These are phyloP conservation scores for Malus hybrid DNA, from an alignment of 331 rosid species.

Conservation along the genomic window DNA sequence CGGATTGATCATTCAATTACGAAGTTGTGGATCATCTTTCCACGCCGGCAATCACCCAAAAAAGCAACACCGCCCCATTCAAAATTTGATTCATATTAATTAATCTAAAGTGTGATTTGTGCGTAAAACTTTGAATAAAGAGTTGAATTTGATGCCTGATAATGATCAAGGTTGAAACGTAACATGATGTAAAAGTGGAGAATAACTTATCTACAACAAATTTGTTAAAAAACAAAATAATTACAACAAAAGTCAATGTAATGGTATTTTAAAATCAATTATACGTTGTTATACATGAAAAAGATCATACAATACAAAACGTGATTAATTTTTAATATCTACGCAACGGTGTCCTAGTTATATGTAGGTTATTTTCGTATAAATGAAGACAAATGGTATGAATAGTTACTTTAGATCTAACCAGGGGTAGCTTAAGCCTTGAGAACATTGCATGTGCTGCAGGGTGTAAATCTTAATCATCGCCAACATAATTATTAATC, in stretches of 20 bases:
- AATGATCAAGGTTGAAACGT: background rate
- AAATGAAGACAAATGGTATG: background rate
- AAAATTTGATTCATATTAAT: background rate
- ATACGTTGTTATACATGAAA: too few species aligned
- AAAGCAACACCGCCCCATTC: background rate
- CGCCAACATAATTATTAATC: background rate
- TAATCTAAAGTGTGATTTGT: too few species aligned
- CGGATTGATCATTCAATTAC: background rate
- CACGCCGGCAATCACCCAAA: background rate
- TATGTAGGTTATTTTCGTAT: background rate
- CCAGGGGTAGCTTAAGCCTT: background rate
- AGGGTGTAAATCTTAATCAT: background rate
- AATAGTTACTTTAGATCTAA: background rate
- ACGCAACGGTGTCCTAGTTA: accelerated
- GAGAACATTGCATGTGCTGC: background rate
- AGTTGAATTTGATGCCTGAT: background rate
- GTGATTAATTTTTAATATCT: too few species aligned
- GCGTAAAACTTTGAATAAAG: background rate
- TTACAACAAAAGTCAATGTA: too few species aligned
- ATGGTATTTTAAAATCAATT: background rate
- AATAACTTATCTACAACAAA: too few species aligned
- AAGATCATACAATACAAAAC: background rate
- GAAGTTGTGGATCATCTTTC: background rate
- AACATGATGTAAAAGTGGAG: background rate
- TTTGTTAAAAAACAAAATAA: too few species aligned